These are phyloP conservation scores for Mycosphaerella sp. DNA, from an alignment of 2,329 filamentous ascomycete species.

Conservation along the genomic window DNA sequence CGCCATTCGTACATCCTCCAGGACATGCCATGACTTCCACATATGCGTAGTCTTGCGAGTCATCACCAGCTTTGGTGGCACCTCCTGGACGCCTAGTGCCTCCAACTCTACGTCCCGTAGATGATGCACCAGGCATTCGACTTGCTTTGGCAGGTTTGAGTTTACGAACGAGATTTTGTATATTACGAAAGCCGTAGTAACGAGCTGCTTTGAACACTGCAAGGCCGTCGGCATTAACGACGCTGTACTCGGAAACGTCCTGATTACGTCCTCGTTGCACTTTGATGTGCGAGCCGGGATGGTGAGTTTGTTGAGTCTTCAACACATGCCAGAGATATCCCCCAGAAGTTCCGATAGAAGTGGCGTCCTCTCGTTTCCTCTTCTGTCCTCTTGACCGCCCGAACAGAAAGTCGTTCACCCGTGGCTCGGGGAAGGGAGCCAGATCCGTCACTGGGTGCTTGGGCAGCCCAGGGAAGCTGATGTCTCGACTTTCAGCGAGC, in stretches of 20 bases:
- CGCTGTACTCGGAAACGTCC: slow-evolving; percentile 80
- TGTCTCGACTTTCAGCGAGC: slow-evolving; percentile 70
- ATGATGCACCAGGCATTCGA: slow-evolving; percentile 68
- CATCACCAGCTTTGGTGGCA: slow-evolving; percentile 30
- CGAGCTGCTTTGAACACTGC: slow-evolving; percentile 70
- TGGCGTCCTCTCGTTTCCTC: slow-evolving; percentile 31
- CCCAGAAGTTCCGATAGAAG: slow-evolving; percentile 70
- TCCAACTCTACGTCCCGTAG: slow-evolving; percentile 46
- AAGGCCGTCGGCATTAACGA: slow-evolving; percentile 47
- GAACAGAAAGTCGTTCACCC: slow-evolving; percentile 68
- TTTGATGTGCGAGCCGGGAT: slow-evolving; percentile 66
- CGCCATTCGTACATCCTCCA: slow-evolving; percentile 96
- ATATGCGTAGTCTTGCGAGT: slow-evolving; percentile 66
- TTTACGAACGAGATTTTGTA: slow-evolving; percentile 92
- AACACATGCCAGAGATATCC: slow-evolving; percentile 85
- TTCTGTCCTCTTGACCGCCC: slow-evolving; percentile 46
- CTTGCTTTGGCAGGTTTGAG: slow-evolving; percentile 74
- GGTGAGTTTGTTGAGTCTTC: slow-evolving; percentile 60
- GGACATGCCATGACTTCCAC: slow-evolving; percentile 99
- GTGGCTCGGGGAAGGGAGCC: slow-evolving; percentile 64
- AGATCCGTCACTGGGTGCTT: slow-evolving; percentile 47
- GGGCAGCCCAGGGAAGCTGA: slow-evolving; percentile 70
- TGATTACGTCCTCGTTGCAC: slow-evolving; percentile 73
- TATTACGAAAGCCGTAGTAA: slow-evolving; percentile 97
- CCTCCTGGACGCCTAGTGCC: slow-evolving; percentile 36